A percentile compares a stretch with the other conserved stretches of the same genome.
Conservation (phyloP, 495 filamentous ascomycete genomes). For the Amorphotheca resinae region DNA sequence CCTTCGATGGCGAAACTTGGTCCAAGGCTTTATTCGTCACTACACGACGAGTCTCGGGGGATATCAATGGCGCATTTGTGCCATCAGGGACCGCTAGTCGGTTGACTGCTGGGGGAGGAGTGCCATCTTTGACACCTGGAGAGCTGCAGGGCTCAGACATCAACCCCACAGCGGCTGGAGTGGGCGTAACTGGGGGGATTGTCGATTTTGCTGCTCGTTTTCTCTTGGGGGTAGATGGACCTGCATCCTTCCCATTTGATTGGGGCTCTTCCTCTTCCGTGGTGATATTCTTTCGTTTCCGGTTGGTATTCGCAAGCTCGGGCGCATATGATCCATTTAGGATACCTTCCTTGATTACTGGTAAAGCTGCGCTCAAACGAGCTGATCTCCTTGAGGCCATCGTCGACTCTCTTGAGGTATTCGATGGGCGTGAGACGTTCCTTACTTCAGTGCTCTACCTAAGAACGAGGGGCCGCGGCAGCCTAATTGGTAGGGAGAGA, state of each 20-base stretch:
- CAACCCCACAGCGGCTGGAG: conserved; percentile 13
- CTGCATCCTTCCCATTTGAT: conserved; percentile 2
- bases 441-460: neutral
- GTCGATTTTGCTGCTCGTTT: conserved; percentile 7
- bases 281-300: conserved; percentile 28
- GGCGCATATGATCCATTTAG: conserved; percentile 9
- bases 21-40: conserved; percentile 41
- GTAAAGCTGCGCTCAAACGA: conserved; percentile 36
- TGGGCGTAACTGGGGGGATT: conserved; percentile 11
- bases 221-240: conserved; percentile 18
- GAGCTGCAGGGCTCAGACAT: conserved; percentile 12
- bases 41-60: conserved; percentile 61
- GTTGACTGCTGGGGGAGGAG: conserved; percentile 26
- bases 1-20: conserved; percentile 47
- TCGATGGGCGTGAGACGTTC: neutral
- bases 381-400: conserved; percentile 50
- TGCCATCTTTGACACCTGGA: conserved; percentile 7
- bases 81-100: conserved; percentile 37
- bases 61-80: conserved; percentile 65
- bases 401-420: conserved; percentile 7
- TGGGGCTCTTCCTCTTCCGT: conserved; percentile 4
- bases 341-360: conserved; percentile 6
- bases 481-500: conserved; percentile 4
- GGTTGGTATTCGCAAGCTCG: conserved; percentile 14
- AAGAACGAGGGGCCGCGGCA: conserved; percentile 5